Evolutionary conservation across 345 rosid species (phyloP), one percentile per base, ranked within the genome.

Genomic region (Brassica incana): DNA sequence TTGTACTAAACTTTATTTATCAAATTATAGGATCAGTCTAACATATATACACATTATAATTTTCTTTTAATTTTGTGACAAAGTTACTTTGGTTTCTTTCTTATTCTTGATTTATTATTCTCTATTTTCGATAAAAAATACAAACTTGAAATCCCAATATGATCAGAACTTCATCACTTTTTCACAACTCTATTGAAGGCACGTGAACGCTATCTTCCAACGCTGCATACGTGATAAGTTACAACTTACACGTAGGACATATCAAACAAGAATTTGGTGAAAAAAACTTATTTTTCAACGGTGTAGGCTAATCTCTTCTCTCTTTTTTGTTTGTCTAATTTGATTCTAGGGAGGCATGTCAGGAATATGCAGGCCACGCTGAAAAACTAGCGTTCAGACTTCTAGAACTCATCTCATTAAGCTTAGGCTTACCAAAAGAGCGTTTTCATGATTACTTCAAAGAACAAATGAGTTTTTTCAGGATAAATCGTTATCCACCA

Each of bases 401-500:
- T 52, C 56, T 87, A 79, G 90, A 84, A 76, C 84, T 89, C 2
- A 67, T 91, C n/a, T 85, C 91, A 50, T 38, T 85, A 74, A 87
- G 93, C 82, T 69, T 91, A 84, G 88, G 88, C 59, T 69, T 91
- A 80, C 84, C 86, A n/a, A 65, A 76, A 36, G 33, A 84, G 0
- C 87, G 87, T 36, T 83, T 91, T 27, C 67, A 81, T 62, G 88
- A 67, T 27, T 88, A 71, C 79, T 90, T 89, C 32, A 80, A 85
- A 74, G 77, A 81, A 36, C 90, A 88, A 76, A 88, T 84, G 76
- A 83, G 84, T 70, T 77, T 83, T 65, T 63, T 88, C 12, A 85
- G 98, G 86, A 54, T 90, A 56, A 91, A 93, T 75, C 86, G 88
- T 81, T 93, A 93, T 73, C 98, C 98, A 61, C 88, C 95, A 3